Base-by-base conservation (phyloP, 768 basidiomycete genomes). In the Clitopilus passeckerianus region DNA sequence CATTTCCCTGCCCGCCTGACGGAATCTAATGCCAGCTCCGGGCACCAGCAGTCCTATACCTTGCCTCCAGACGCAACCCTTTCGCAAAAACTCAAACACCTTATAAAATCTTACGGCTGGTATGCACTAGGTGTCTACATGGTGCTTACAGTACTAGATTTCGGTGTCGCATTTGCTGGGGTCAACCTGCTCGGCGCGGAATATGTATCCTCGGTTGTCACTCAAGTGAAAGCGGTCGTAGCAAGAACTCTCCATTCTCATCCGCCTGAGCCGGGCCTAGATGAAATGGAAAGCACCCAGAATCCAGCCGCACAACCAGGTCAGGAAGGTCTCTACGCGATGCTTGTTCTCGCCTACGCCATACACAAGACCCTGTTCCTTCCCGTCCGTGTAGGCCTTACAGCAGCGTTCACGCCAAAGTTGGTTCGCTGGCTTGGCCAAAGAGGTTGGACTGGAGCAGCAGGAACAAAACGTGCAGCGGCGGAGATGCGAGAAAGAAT, bases 321-420 rank as follows among this genome's bases (percentile, higher is more conserved):
- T 1, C 81, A 86, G 7, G 90, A 91, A 69, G 86, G 91, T 15
- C 75, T 97, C 16, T 95, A 93, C 72, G 94, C 96, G 24, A 95
- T 97, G 86, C 73, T 97, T 24, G 84, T 93, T 0, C 77, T 98
- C 65, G 96, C 97, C 3, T 99, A 95, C 73, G 89, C 91, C 18
- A 85, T 99, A 56, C 97, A 99, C 83, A 99, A 99, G 77, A 96
- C 93, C 0, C 68, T 93, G 1, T 91, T 98, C 68, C 70, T 98
- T 20, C 97, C 97, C 8, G 72, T 99, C 22, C 79, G 97, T 41
- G 84, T 97, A 0, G 97, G 94, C 0, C 73, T 95, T 62, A 98
- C 96, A 0, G 93, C 91, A 1, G 87, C 86, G 0, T 74, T 91
- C 56, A 96, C 95, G 0, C 95, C 95, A 0, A 81, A 80, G 63